Conservation (phyloP, 2,329 filamentous ascomycete species). For the Aspergillus tanneri region DNA sequence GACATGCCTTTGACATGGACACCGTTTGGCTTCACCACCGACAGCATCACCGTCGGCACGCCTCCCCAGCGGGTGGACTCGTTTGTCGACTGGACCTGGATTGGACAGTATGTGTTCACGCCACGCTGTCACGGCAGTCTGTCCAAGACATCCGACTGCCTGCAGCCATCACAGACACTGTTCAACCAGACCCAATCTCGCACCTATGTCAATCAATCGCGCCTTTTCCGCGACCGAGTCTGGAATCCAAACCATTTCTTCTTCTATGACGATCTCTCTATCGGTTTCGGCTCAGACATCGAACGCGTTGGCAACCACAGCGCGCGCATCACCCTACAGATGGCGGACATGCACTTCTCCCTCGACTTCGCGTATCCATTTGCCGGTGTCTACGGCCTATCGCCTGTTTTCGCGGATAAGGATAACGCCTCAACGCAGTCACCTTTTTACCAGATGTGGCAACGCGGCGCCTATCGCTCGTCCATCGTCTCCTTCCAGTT, state of each 20-base stretch:
- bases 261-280: not conserved
- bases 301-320: not conserved
- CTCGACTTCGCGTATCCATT: not conserved
- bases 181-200: not conserved
- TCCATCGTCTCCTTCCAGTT: not conserved
- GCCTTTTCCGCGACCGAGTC: not conserved
- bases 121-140: not conserved
- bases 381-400: not conserved
- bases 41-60: not conserved
- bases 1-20: not conserved
- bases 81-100: not conserved
- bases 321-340: not conserved
- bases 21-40: not conserved
- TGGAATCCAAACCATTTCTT: not conserved
- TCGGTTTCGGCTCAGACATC: not conserved
- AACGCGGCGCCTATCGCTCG: not conserved
- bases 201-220: not conserved
- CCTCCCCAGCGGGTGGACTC: not conserved
- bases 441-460: not conserved
- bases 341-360: not conserved
- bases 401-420: not conserved
- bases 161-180: not conserved
- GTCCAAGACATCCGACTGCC: not conserved
- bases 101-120: not conserved
- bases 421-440: not conserved